Percentiles rank a stretch among this genome's conserved stretches.
Conservation (phyloP, 192 early-diverging fungal species). For the Gryganskiella cystojenkinii region DNA sequence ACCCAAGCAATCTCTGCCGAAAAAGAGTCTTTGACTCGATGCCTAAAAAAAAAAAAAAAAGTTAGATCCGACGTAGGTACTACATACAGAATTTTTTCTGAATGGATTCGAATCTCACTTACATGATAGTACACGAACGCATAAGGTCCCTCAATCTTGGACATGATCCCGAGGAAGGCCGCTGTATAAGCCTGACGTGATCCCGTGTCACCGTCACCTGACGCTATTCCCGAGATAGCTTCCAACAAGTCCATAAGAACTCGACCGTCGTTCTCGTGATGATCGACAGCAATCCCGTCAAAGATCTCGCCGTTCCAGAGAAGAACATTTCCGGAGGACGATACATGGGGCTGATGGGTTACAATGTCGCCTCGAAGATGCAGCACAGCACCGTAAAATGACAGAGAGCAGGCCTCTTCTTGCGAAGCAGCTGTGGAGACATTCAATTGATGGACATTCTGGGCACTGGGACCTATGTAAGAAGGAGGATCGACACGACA, state of each 20-base stretch:
- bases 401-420: conserved; percentile 9
- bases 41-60: conserved; percentile 32
- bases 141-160: conserved; percentile 81
- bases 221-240: not conserved
- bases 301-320: conserved; percentile 96
- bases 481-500: not conserved
- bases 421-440: not conserved
- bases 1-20: conserved; percentile 89
- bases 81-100: no score
- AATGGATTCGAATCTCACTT: no score
- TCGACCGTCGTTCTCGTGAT: conserved; percentile 35
- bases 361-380: conserved; percentile 74
- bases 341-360: conserved; percentile 68
- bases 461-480: conserved; percentile 66
- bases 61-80: no score
- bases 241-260: conserved; percentile 38
- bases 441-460: conserved; percentile 25
- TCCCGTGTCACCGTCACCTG: no score
- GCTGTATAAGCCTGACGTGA: conserved; percentile 6
- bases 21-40: conserved; percentile 67
- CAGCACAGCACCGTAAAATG: conserved; percentile 69
- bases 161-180: conserved; percentile 52
- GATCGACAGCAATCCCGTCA: conserved; percentile 71
- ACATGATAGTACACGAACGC: conserved; percentile 80
- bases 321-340: conserved; percentile 61